These are phyloP conservation scores for Mycothermus thermophilus DNA, from an alignment of 495 filamentous ascomycete genomes.

Conservation along the genomic window DNA sequence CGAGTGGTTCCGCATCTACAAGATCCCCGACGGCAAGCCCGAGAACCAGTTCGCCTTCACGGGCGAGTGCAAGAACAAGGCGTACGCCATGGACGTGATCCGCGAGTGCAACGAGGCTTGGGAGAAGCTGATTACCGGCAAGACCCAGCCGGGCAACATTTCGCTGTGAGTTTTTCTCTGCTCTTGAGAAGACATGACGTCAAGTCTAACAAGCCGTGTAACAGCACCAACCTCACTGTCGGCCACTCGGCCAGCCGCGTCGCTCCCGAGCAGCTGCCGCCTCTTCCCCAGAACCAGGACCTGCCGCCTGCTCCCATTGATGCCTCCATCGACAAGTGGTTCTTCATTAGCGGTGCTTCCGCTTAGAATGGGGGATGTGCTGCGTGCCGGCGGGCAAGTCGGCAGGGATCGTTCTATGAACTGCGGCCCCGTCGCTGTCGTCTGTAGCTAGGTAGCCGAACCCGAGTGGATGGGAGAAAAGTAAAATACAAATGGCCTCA, in stretches of 20 bases:
- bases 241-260: slow-evolving; percentile 53
- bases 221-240: slow-evolving; percentile 67
- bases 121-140: slow-evolving; percentile 89
- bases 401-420: no score
- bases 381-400: no score
- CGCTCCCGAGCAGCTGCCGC: slow-evolving; percentile 47
- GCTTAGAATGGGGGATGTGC: no score
- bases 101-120: slow-evolving; percentile 93
- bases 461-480: no score
- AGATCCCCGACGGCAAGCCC: slow-evolving; percentile 99
- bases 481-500: no score
- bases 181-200: no score
- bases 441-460: no score
- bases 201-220: no score
- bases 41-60: slow-evolving; percentile 99
- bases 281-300: slow-evolving; percentile 62
- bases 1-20: slow-evolving; percentile 99
- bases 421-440: no score
- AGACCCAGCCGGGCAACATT: slow-evolving; percentile 60
- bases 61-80: slow-evolving; percentile 99
- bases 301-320: slow-evolving; percentile 79
- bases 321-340: slow-evolving; percentile 98
- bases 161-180: slow-evolving; percentile 53
- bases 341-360: slow-evolving; percentile 98
- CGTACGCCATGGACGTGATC: slow-evolving; percentile 88